Percentiles rank a stretch among this genome's conserved stretches.
Conservation (phyloP, 2,329 filamentous ascomycete species). For the Colletotrichum cereale region DNA sequence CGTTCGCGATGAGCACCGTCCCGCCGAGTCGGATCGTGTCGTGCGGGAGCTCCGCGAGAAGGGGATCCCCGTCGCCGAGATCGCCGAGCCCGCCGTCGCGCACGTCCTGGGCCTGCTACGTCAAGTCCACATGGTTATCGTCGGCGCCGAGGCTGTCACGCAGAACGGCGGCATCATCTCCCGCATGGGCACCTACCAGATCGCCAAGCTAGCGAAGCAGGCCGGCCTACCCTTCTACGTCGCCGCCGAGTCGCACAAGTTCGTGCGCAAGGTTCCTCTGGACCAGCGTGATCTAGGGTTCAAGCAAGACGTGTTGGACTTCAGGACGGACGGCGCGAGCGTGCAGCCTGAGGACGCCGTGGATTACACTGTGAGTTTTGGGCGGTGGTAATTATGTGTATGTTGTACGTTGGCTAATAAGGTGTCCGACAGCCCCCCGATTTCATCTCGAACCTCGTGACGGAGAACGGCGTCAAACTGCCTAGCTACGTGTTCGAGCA, state of each 20-base stretch:
- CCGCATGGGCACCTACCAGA: slow-evolving; percentile 86
- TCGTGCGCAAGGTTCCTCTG: slow-evolving; percentile 87
- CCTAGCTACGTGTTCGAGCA: slow-evolving; percentile 79
- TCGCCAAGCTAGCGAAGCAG: slow-evolving; percentile 81
- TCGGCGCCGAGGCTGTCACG: slow-evolving; percentile 86
- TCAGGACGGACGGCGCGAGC: slow-evolving; percentile 66
- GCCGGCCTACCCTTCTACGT: slow-evolving; percentile 86
- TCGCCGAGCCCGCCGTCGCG: slow-evolving; percentile 74
- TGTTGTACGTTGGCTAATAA: slow-evolving; percentile 44
- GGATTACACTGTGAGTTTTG: slow-evolving; percentile 75
- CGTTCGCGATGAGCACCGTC: slow-evolving; percentile 69
- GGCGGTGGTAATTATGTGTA: background rate
- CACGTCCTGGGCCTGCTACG: slow-evolving; percentile 73
- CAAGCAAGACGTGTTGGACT: slow-evolving; percentile 82
- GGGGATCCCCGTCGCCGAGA: slow-evolving; percentile 82
- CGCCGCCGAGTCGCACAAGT: slow-evolving; percentile 96
- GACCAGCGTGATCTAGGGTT: slow-evolving; percentile 85
- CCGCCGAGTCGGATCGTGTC: slow-evolving; percentile 75
- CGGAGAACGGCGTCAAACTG: slow-evolving; percentile 79
- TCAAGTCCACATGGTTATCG: slow-evolving; percentile 74
- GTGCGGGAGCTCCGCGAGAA: slow-evolving; percentile 77
- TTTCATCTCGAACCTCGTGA: slow-evolving; percentile 79
- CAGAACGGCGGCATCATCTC: slow-evolving; percentile 95
- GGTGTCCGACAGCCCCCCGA: slow-evolving; percentile 67
- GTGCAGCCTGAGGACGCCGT: slow-evolving; percentile 68